Conservation (phyloP, 2,329 filamentous ascomycete species). For the Fusarium sacchari region DNA sequence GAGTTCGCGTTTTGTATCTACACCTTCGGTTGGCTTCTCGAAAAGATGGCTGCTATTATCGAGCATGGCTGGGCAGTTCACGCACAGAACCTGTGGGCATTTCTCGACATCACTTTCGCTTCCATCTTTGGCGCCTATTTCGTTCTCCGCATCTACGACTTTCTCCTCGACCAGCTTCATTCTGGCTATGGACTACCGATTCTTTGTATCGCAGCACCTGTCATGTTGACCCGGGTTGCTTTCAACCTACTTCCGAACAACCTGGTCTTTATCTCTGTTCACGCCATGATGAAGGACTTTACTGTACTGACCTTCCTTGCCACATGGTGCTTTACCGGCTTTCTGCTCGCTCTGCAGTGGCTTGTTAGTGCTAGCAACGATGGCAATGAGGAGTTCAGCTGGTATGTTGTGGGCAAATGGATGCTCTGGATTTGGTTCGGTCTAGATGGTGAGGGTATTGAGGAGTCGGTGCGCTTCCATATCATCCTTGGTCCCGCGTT, state of each 20-base stretch:
- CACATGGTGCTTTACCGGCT: constrained; percentile 76
- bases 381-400: constrained; percentile 47
- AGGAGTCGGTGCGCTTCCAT: constrained; percentile 68
- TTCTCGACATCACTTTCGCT: constrained; percentile 76
- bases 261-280: constrained; percentile 77
- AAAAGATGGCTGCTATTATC: constrained; percentile 71
- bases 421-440: constrained; percentile 86
- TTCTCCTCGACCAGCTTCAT: constrained; percentile 56
- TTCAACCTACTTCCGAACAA: constrained; percentile 81
- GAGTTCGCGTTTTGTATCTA: constrained; percentile 73
- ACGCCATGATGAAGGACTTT: constrained; percentile 81
- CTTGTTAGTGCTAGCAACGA: constrained; percentile 54
- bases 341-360: constrained; percentile 76
- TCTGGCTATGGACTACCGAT: constrained; percentile 70
- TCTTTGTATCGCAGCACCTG: constrained; percentile 72
- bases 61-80: constrained; percentile 76
- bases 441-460: constrained; percentile 69
- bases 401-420: constrained; percentile 75
- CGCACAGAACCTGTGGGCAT: constrained; percentile 79
- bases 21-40: constrained; percentile 73
- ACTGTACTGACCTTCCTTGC: constrained; percentile 73
- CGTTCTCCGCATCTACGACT: constrained; percentile 66
- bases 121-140: constrained; percentile 71
- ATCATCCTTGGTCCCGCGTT: constrained; percentile 72
- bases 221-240: constrained; percentile 75